A percentile compares a stretch with the other conserved stretches of the same genome.
Conservation (phyloP, 2,329 filamentous ascomycete genomes). For the Botrytis byssoidea region DNA sequence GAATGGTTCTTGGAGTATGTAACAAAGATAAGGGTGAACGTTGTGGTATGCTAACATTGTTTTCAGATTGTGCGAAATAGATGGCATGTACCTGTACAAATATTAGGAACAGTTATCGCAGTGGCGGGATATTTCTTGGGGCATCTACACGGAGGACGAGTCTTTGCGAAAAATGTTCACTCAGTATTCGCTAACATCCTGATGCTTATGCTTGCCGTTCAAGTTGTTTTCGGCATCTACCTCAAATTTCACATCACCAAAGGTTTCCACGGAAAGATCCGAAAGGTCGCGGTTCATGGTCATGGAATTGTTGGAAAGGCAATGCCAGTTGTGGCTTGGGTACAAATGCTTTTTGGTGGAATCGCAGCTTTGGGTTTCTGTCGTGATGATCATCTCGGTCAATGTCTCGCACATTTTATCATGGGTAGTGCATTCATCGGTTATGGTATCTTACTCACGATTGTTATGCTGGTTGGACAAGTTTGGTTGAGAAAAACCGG, state of each 20-base stretch:
- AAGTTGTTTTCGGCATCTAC: conserved; percentile 81
- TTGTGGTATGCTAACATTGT: conserved; percentile 13
- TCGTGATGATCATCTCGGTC: conserved; percentile 83
- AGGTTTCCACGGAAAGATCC: conserved; percentile 76
- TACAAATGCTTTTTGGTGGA: conserved; percentile 93
- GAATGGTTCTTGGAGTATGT: conserved; percentile 90
- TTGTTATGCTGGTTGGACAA: conserved; percentile 85
- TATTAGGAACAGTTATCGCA: conserved; percentile 70
- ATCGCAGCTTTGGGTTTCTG: conserved; percentile 93
- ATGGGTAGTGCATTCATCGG: conserved; percentile 97
- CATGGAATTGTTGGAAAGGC: conserved; percentile 84
- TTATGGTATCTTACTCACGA: conserved; percentile 84
- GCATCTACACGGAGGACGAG: conserved; percentile 83
- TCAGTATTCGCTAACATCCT: conserved; percentile 74
- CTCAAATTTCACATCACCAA: conserved; percentile 85
- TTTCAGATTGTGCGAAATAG: conserved; percentile 77
- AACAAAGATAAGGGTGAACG: not conserved
- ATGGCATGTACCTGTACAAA: conserved; percentile 92
- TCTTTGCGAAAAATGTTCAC: conserved; percentile 82
- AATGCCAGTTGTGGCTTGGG: conserved; percentile 84
- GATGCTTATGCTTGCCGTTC: conserved; percentile 74
- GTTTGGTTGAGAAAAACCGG: conserved; percentile 79
- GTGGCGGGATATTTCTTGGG: conserved; percentile 87
- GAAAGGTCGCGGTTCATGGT: conserved; percentile 65
- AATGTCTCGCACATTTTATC: conserved; percentile 95